Percentiles rank a stretch among this genome's conserved stretches.
phyloP scores from a whole-genome alignment of 169 alveolate genomes.

The Cryptosporidium xiaoi region DNA sequence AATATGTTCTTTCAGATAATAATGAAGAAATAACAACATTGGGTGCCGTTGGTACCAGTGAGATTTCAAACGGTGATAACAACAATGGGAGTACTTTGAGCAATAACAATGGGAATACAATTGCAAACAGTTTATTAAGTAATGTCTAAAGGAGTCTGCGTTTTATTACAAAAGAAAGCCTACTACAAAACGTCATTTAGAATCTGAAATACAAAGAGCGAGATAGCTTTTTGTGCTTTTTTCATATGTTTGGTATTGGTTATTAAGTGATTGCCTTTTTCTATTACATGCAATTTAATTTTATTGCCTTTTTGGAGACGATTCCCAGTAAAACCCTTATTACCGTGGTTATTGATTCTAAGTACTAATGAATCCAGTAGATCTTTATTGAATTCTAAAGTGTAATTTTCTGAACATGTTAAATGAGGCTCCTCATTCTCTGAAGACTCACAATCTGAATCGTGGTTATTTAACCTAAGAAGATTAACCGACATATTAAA shows the following conservation, averaged over 20 bases:
- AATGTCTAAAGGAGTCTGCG: not conserved
- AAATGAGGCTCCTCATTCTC: no score
- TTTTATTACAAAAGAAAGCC: no score
- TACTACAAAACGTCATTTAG: not conserved
- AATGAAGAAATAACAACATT: no score
- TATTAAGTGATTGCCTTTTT: constrained; percentile 35
- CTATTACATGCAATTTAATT: constrained; percentile 1
- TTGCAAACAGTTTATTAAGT: not conserved
- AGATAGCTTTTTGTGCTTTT: constrained; percentile 38
- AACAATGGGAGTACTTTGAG: constrained; percentile 11
- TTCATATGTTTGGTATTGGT: constrained; percentile 62
- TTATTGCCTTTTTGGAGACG: not conserved
- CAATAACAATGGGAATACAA: constrained; percentile 25
- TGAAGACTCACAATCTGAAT: not conserved
- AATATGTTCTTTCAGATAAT: no score
- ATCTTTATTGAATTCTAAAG: not conserved
- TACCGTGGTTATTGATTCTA: not conserved
- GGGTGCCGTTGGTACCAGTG: not conserved
- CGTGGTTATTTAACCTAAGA: constrained; percentile 10
- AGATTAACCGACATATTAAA: constrained; percentile 45
- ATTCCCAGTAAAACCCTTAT: not conserved
- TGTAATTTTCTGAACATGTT: not conserved
- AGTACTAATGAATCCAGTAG: not conserved
- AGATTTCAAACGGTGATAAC: constrained; percentile 1
- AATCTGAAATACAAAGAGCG: constrained; percentile 19